Base-by-base conservation (phyloP, 202 grass and related monocot species). In the Cymbopogon flexuosus region DNA sequence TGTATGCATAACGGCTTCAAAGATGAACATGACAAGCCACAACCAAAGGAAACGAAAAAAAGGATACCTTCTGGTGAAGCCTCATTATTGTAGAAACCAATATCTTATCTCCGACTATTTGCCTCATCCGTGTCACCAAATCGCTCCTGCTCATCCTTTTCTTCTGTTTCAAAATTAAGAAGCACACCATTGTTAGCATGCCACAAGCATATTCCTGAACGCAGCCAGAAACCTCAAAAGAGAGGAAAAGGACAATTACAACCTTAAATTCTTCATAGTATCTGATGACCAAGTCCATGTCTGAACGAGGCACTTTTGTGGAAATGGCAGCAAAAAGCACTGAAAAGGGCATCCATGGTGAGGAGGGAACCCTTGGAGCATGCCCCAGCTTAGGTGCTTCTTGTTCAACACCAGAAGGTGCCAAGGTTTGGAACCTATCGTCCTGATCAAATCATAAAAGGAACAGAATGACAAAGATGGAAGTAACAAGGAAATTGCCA, bases 241-340 rank as follows among this genome's bases (percentile, higher is more conserved):
- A 66, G 24, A 64, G 67, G 35, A 34, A 23, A 9, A 3, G 6
- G 18, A 59, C 14, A 78, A 24, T 46, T 42, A 69, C 21, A 64
- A 95, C 92, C 93, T 96, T 93, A 56, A 87, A 96, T 72, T 93
- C 93, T 72, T 96, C 88, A 39, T 96, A 90, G 51, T 81, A 71
- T 73, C 43, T 68, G 72, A 90, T 85, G 67, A 96, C 78, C 70
- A 75, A 15, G 7, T 90, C 90, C 90, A 96, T 93, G 35, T 85
- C 86, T 37, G 87, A 81, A 70, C 84, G 73, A 84, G 90, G 79
- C 23, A 88, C 84, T 79, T 97, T 92, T 1, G 84, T 78, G 8
- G 93, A 96, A 74, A 97, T 91, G 34, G 88, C 86, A 18, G 89
- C 88, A 77, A 97, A 94, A 73, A 97, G 80, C 92, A 93, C 89